A percentile compares a stretch with the other conserved stretches of the same genome.
Evolutionary conservation across 331 rosid genomes (phyloP).

Genomic region (Quercus tomentella): DNA sequence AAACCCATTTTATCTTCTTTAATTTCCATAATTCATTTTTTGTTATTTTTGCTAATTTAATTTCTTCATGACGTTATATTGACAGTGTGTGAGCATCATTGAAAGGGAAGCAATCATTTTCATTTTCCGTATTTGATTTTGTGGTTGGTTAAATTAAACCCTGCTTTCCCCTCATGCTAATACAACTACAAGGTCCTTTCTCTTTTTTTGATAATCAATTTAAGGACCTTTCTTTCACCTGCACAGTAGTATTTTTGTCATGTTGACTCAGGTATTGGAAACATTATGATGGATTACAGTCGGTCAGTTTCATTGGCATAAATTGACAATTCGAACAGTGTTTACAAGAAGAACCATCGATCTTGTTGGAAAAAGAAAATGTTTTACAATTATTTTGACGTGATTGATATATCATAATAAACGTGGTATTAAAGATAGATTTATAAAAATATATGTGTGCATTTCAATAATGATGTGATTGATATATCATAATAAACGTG

Average conservation of each 20-base stretch:
- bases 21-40: neutral
- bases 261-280: neutral
- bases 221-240: conserved; percentile 26
- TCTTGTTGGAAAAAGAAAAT: too few species aligned
- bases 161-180: neutral
- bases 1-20: neutral
- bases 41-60: neutral
- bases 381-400: too few species aligned
- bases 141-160: neutral
- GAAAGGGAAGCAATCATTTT: conserved; percentile 17
- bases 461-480: too few species aligned
- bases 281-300: neutral
- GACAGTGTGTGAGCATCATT: conserved; percentile 28
- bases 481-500: too few species aligned
- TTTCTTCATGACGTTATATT: conserved; percentile 17
- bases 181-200: neutral
- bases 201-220: too few species aligned
- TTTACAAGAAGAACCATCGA: too few species aligned
- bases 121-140: neutral
- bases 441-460: too few species aligned
- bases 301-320: neutral
- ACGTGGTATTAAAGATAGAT: too few species aligned
- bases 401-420: too few species aligned
- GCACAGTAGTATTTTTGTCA: conserved; percentile 5
- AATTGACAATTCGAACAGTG: too few species aligned